Conservation (phyloP, 2,329 filamentous ascomycete genomes). For the Pyrenophora tritici-repentis region DNA sequence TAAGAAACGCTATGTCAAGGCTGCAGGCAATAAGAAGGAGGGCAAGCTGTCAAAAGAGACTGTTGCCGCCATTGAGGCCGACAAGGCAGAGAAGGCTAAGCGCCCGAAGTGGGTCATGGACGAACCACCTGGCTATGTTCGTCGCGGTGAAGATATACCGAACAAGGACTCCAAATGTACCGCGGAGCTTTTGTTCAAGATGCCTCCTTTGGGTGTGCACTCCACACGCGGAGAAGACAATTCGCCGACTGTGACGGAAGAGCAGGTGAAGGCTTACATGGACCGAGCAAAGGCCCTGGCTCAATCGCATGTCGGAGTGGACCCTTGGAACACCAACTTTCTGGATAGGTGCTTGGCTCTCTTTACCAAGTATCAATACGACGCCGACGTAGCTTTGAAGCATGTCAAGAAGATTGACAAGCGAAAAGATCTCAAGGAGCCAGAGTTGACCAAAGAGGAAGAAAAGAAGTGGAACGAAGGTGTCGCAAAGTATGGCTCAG, state of each 20-base stretch:
- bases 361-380: slow-evolving; percentile 73
- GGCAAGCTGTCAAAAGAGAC: slow-evolving; percentile 79
- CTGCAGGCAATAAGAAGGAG: slow-evolving; percentile 70
- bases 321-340: slow-evolving; percentile 80
- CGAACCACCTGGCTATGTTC: slow-evolving; percentile 82
- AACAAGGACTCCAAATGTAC: slow-evolving; percentile 76
- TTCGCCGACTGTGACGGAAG: slow-evolving; percentile 52
- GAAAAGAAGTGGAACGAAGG: slow-evolving; percentile 91
- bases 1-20: slow-evolving; percentile 74
- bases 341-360: slow-evolving; percentile 80
- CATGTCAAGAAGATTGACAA: slow-evolving; percentile 71
- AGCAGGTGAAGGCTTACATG: slow-evolving; percentile 78
- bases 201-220: slow-evolving; percentile 61
- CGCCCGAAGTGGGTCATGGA: slow-evolving; percentile 94
- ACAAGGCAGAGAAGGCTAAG: slow-evolving; percentile 77
- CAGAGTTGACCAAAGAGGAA: slow-evolving; percentile 76
- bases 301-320: slow-evolving; percentile 67
- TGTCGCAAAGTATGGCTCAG: slow-evolving; percentile 87
- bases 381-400: slow-evolving; percentile 71
- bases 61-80: slow-evolving; percentile 76
- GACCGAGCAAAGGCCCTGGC: slow-evolving; percentile 67
- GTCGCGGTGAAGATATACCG: slow-evolving; percentile 78
- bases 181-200: slow-evolving; percentile 76
- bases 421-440: slow-evolving; percentile 78
- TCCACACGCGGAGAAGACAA: slow-evolving; percentile 54